A percentile compares a stretch with the other conserved stretches of the same genome.
Evolutionary conservation across 2,329 filamentous ascomycete species (phyloP).

Genomic region (Diaporthe vexans): DNA sequence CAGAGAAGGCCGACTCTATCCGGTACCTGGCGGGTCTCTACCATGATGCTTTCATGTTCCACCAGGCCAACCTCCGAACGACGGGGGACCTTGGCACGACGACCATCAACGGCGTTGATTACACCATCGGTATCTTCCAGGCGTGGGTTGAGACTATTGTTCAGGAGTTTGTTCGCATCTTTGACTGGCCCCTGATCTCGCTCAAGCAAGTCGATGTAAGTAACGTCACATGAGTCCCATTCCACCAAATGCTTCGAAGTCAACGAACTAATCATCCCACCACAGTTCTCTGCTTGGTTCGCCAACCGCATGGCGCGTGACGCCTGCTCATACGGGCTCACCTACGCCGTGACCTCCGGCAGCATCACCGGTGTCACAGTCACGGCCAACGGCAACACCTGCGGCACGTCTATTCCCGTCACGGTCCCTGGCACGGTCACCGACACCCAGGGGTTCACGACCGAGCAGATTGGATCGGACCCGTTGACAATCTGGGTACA

Average conservation of each 20-base stretch:
- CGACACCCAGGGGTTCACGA: conserved; percentile 12
- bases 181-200: conserved; percentile 15
- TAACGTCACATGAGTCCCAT: neutral
- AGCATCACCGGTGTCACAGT: conserved; percentile 26
- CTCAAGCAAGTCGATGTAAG: conserved; percentile 21
- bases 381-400: conserved; percentile 22
- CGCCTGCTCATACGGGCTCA: conserved; percentile 14
- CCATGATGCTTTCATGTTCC: conserved; percentile 23
- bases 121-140: conserved; percentile 20
- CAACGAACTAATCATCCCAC: neutral
- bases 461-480: conserved; percentile 22
- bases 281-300: conserved; percentile 9
- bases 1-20: conserved; percentile 17
- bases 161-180: conserved; percentile 8
- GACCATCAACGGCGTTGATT: conserved; percentile 21
- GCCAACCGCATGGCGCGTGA: conserved; percentile 18
- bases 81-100: conserved; percentile 23
- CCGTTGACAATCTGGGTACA: conserved; percentile 14
- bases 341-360: conserved; percentile 1
- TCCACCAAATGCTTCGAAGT: neutral
- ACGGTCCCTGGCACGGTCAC: conserved; percentile 13
- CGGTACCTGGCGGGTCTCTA: conserved; percentile 2
- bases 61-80: conserved; percentile 14
- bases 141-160: conserved; percentile 20
- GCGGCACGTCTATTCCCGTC: conserved; percentile 9